phyloP scores from a whole-genome alignment of 495 filamentous ascomycete species.

The Penicillium soppii region DNA sequence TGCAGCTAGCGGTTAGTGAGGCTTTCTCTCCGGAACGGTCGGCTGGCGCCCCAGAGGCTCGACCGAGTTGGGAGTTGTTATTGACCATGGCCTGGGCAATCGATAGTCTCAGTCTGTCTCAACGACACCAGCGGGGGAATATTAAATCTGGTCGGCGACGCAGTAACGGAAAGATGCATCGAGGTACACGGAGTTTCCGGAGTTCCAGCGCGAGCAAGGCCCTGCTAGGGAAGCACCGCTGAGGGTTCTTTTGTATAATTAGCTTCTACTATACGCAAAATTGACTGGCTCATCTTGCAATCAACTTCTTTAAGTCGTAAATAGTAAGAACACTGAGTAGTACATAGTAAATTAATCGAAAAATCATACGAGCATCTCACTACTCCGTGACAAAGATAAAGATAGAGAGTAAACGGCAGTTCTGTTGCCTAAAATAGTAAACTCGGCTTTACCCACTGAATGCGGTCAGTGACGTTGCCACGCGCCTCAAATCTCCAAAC shows the following conservation, averaged over 20 bases:
- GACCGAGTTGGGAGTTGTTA: constrained; percentile 46
- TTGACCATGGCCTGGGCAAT: constrained; percentile 49
- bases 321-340: too few species aligned
- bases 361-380: too few species aligned
- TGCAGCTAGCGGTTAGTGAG: constrained; percentile 62
- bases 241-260: constrained; percentile 28
- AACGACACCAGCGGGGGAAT: constrained; percentile 29
- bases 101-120: constrained; percentile 40
- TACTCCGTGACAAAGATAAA: too few species aligned
- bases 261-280: constrained; percentile 12
- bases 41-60: constrained; percentile 32
- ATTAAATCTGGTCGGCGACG: constrained; percentile 40
- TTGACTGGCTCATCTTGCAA: constrained; percentile 14
- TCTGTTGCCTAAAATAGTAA: too few species aligned
- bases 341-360: neutral
- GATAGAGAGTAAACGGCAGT: too few species aligned
- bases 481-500: constrained; percentile 15
- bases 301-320: neutral
- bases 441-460: constrained; percentile 8
- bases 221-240: constrained; percentile 35
- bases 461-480: constrained; percentile 32
- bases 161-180: constrained; percentile 32
- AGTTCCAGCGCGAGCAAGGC: constrained; percentile 36
- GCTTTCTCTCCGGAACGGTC: constrained; percentile 32
- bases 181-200: constrained; percentile 42